Evolutionary conservation across 352 stramenopile species (phyloP), one percentile per base, ranked within the genome.

Genomic region (Aphanomyces cochlioides): DNA sequence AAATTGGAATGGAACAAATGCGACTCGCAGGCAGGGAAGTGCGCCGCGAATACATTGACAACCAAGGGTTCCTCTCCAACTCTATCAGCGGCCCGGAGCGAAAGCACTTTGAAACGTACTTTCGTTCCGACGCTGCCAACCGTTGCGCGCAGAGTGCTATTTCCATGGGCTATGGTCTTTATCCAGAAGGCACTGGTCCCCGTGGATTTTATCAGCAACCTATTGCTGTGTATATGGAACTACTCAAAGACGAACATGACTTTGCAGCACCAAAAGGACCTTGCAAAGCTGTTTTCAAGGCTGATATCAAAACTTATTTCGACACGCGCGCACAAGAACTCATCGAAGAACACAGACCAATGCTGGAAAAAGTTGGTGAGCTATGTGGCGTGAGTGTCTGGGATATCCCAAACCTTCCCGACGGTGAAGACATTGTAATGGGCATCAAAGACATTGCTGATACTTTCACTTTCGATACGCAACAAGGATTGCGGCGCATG

Each of bases 51-150:
- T 95, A 95, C 73, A 82, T 90, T 41, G 74, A 85, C 43, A 74
- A 89, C 43, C 76, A 82, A 17, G 74, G 82, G 57, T 93, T 92
- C 73, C 74, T 92, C 19, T 84, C 85, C 41, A 78, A 78, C 50
- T 83, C 84, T 38, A 79, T 93, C 38, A 89, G 89, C 53, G 87
- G 87, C 72, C 74, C 81, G 12, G 81, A 87, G 40, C 81, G 92
- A 73, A 75, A 78, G 53, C 87, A 95, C 70, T 92, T 95, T 67
- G 82, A 95, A 76, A 82, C 84, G 53, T 95, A 95, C 69, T 95
- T 93, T 71, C 87, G 87, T 58, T 82, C 87, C 36, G 87, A 95
- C 54, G 82, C 87, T 1, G 87, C 85, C 13, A 90, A 83, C 71
- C 85, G 87, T 15, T 95, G 87, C 74, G 83, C 82, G 38, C 87